phyloP scores from a whole-genome alignment of 2,329 filamentous ascomycete species.

The Mycosphaerelloides madeirae region DNA sequence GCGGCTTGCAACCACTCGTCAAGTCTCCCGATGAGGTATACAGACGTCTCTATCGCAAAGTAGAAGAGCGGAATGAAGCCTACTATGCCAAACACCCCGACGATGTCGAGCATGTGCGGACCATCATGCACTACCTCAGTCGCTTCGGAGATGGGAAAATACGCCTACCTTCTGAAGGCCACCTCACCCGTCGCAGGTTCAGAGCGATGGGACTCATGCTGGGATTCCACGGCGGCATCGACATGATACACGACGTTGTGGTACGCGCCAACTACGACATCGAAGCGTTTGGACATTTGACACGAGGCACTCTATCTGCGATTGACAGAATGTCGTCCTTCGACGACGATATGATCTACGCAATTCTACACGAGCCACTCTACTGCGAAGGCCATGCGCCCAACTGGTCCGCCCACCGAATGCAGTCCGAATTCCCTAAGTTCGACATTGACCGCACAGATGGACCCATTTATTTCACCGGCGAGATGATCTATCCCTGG shows the following conservation, averaged over 20 bases:
- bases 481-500: conserved; percentile 87
- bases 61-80: conserved; percentile 65
- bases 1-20: conserved; percentile 75
- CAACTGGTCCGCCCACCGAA: conserved; percentile 68
- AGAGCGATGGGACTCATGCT: conserved; percentile 73
- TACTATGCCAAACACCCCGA: conserved; percentile 86
- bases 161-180: conserved; percentile 65
- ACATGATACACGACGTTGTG: conserved; percentile 68
- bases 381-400: conserved; percentile 71
- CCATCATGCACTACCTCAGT: conserved; percentile 61
- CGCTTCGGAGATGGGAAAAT: conserved; percentile 54
- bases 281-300: conserved; percentile 69
- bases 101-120: conserved; percentile 64
- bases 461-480: conserved; percentile 70
- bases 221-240: conserved; percentile 72
- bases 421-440: conserved; percentile 49
- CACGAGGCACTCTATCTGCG: conserved; percentile 61
- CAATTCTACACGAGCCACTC: conserved; percentile 79
- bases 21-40: conserved; percentile 72
- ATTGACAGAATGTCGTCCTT: conserved; percentile 66
- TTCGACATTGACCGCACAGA: conserved; percentile 45
- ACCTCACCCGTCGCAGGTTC: conserved; percentile 68
- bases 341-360: conserved; percentile 76
- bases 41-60: conserved; percentile 61
- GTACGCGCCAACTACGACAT: conserved; percentile 68